Base-by-base conservation (phyloP, 257 asterid species). In the Plantago ovata region DNA sequence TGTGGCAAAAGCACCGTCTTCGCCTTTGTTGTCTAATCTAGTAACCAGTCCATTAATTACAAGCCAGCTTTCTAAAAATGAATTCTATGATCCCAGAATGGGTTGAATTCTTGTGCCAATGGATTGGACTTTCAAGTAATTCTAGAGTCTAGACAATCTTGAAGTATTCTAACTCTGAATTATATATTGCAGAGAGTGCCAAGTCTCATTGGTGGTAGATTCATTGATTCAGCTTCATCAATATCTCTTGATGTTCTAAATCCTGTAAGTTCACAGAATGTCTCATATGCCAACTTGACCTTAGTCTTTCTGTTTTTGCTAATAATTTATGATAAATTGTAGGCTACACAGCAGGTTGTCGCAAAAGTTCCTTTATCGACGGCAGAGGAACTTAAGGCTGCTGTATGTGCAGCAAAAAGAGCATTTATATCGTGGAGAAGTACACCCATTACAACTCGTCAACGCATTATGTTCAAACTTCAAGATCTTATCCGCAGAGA, bases 311-410 rank as follows among this genome's bases (percentile, higher is more conserved):
- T 54, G 56, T 7, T 64, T 52, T 7, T 63, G 20, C 67, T 61
- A 32, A 73, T 59, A 66, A 39, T 56, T 49, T 43, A 20, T 71
- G 43, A 61, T 62, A 69, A 60, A 65, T 69, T 49, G 61, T 69
- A 87, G 96, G 96, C 96, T 21, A 87, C 96, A 24, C 96, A 84
- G 42, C 94, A 87, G 82, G 87, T 87, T 67, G 87, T 80, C 56
- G 73, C 87, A 19, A 88, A 84, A 75, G 96, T 82, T 75, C 94
- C 96, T 59, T 64, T 82, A 64, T 78, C 96, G 44, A 82, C 92
- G 7, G 53, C 58, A 58, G 94, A 84, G 72, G 94, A 87, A 71
- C 84, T 84, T 66, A 87, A 77, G 76, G 96, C 89, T 71, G 93
- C 92, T 32, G 84, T 87, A 14, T 82, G 72, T 70, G 88, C 92